Evolutionary conservation across 495 filamentous ascomycete species (phyloP).

Genomic region (Immersiella caudata): DNA sequence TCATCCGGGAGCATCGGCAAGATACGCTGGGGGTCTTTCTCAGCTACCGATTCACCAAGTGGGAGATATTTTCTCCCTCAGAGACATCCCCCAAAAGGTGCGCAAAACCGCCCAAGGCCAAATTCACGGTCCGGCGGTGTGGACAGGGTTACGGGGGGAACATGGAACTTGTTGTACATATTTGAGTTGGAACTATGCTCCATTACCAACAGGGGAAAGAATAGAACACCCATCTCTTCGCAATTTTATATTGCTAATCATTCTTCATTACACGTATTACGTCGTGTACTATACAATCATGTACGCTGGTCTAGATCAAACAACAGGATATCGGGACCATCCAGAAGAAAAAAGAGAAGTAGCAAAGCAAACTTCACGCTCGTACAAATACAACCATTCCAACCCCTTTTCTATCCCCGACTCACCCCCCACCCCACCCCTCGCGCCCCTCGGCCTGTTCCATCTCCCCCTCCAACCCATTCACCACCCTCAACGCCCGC

Average conservation of each 20-base stretch:
- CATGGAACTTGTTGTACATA: too few relatives aligned
- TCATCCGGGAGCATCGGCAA: too few relatives aligned
- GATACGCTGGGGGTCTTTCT: too few relatives aligned
- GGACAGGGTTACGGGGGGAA: too few relatives aligned
- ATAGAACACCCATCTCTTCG: neutral
- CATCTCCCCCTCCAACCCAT: conserved; percentile 48
- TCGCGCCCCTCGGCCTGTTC: conserved; percentile 7
- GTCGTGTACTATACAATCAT: conserved; percentile 11
- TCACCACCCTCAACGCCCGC: conserved; percentile 72
- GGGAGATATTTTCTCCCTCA: too few relatives aligned
- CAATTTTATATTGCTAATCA: neutral
- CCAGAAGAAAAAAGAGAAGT: neutral
- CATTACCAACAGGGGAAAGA: neutral
- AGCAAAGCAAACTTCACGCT: neutral
- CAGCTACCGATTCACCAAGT: too few relatives aligned
- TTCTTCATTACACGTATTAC: neutral
- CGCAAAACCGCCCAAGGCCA: too few relatives aligned
- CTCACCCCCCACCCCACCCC: neutral
- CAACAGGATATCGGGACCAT: neutral
- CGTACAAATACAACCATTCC: neutral
- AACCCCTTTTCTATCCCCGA: neutral
- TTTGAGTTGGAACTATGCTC: neutral
- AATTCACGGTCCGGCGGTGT: too few relatives aligned
- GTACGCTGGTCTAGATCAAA: conserved; percentile 1
- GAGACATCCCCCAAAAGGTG: too few relatives aligned